These are phyloP conservation scores for Dalbergia oliveri DNA, from an alignment of 306 rosid species.

Conservation along the genomic window DNA sequence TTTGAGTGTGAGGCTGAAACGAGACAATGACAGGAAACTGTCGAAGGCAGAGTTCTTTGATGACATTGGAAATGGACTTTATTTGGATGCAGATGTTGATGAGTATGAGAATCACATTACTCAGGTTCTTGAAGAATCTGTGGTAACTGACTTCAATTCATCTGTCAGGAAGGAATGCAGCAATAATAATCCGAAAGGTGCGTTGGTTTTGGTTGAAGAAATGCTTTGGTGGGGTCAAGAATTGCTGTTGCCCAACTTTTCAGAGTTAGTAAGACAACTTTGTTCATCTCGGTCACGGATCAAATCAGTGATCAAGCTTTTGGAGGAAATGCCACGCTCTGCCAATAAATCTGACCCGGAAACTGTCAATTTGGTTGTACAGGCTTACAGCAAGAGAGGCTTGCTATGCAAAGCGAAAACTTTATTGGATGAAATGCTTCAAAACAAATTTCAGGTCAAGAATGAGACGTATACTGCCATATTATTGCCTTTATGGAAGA, in stretches of 20 bases:
- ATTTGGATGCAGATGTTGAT: slow-evolving; percentile 81
- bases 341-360: slow-evolving; percentile 63
- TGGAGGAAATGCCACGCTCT: slow-evolving; percentile 62
- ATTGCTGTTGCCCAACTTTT: slow-evolving; percentile 59
- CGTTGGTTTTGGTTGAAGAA: slow-evolving; percentile 64
- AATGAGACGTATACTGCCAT: slow-evolving; percentile 69
- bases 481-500: slow-evolving; percentile 67
- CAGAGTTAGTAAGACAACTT: slow-evolving; percentile 59
- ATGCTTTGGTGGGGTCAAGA: slow-evolving; percentile 87
- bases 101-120: slow-evolving; percentile 70
- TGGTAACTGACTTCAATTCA: slow-evolving; percentile 66
- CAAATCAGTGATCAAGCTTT: slow-evolving; percentile 48
- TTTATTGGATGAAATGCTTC: slow-evolving; percentile 68
- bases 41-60: slow-evolving; percentile 84
- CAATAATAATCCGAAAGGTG: slow-evolving; percentile 56
- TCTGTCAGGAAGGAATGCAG: slow-evolving; percentile 57
- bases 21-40: slow-evolving; percentile 68
- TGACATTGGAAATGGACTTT: slow-evolving; percentile 88
- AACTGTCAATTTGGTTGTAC: slow-evolving; percentile 71
- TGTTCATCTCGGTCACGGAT: slow-evolving; percentile 63
- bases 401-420: slow-evolving; percentile 56
- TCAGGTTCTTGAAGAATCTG: slow-evolving; percentile 65
- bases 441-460: slow-evolving; percentile 52
- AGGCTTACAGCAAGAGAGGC: slow-evolving; percentile 72
- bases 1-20: slow-evolving; percentile 71